Conservation (phyloP, 2,329 filamentous ascomycete species). For the Pseudogymnoascus sp. region DNA sequence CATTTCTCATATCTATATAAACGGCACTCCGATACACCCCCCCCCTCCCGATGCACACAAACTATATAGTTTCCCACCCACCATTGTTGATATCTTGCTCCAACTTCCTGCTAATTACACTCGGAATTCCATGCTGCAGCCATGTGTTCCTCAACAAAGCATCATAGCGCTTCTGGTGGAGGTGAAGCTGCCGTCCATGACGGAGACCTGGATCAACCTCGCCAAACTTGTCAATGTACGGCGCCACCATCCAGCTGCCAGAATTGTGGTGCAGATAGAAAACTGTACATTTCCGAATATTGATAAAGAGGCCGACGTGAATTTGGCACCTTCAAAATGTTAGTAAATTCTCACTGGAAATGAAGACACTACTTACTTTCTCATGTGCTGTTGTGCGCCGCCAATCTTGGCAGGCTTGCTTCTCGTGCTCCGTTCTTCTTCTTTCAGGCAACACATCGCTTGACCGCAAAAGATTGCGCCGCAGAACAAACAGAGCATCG, state of each 20-base stretch:
- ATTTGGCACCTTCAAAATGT: slow-evolving; percentile 61
- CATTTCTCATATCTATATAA: neutral
- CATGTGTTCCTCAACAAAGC: slow-evolving; percentile 77
- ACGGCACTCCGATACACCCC: neutral
- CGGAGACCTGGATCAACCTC: slow-evolving; percentile 88
- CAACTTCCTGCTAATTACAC: slow-evolving; percentile 78
- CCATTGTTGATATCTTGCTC: slow-evolving; percentile 96
- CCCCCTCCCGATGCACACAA: neutral
- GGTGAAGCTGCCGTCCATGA: slow-evolving; percentile 78
- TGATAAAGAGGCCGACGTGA: slow-evolving; percentile 89
- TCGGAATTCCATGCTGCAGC: slow-evolving; percentile 79
- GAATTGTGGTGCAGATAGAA: slow-evolving; percentile 76
- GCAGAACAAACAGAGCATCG: slow-evolving; percentile 87
- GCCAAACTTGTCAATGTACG: slow-evolving; percentile 92
- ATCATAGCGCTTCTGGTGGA: slow-evolving; percentile 93
- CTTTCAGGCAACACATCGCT: slow-evolving; percentile 77
- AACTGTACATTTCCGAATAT: slow-evolving; percentile 90
- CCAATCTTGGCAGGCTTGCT: slow-evolving; percentile 50
- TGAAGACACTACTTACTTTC: slow-evolving; percentile 51
- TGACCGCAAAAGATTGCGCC: slow-evolving; percentile 96
- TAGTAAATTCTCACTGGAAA: slow-evolving; percentile 20
- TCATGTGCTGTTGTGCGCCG: slow-evolving; percentile 84
- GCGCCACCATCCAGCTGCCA: slow-evolving; percentile 78
- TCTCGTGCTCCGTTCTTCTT: slow-evolving; percentile 37
- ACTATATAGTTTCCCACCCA: slow-evolving; percentile 80